Evolutionary conservation across 257 asterid genomes (phyloP).

Genomic region (Osmanthus fragrans): DNA sequence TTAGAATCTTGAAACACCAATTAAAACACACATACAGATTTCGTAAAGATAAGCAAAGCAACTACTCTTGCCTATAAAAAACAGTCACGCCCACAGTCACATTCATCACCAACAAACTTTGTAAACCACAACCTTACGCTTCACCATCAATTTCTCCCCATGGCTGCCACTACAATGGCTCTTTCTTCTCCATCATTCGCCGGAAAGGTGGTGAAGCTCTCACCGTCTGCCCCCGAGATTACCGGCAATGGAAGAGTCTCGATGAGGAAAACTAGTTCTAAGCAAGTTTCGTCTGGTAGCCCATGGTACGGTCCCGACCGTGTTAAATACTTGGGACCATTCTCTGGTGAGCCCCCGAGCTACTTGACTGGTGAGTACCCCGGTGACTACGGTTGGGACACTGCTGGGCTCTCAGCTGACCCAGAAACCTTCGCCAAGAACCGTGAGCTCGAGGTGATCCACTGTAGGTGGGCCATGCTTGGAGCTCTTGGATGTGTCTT

Average conservation of each 20-base stretch:
- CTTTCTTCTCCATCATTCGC: background rate
- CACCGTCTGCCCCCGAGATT: background rate
- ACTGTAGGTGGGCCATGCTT: background rate
- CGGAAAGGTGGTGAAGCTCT: background rate
- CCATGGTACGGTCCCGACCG: background rate
- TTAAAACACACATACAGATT: background rate
- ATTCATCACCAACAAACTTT: background rate
- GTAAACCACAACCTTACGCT: background rate
- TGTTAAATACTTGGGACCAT: slow-evolving; percentile 12
- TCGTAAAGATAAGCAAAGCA: background rate
- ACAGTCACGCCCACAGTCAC: background rate
- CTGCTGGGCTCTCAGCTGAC: slow-evolving; percentile 16
- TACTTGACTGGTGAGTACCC: slow-evolving; percentile 3
- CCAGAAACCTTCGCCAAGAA: slow-evolving; percentile 18
- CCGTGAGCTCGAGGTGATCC: background rate
- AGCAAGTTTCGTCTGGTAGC: background rate
- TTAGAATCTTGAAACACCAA: background rate
- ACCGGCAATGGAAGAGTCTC: background rate
- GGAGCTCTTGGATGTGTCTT: slow-evolving; percentile 12
- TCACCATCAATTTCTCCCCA: background rate
- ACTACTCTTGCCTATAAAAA: background rate
- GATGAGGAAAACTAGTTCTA: background rate
- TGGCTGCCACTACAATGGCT: background rate
- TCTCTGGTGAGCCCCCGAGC: slow-evolving; percentile 12
- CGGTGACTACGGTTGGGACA: slow-evolving; percentile 16